These are phyloP conservation scores for Vararia minispora DNA, from an alignment of 768 basidiomycete species.

Conservation along the genomic window DNA sequence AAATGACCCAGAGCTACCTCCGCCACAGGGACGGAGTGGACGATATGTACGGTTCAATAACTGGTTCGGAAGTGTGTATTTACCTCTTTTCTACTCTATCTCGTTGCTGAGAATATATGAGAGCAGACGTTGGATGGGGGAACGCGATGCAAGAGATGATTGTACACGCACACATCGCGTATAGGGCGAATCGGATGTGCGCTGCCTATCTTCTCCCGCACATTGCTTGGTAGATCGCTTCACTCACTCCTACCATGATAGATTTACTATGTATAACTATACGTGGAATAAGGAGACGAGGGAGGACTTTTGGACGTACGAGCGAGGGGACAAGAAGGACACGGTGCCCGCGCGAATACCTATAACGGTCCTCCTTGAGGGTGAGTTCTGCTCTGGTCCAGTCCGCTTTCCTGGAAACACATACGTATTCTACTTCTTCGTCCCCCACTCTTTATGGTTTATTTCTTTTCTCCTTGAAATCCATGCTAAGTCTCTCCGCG, in stretches of 20 bases:
- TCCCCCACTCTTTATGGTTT: too few relatives aligned
- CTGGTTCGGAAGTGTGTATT: too few relatives aligned
- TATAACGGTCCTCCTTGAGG: slow-evolving; percentile 39
- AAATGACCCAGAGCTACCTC: slow-evolving; percentile 4
- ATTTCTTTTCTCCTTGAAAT: too few relatives aligned
- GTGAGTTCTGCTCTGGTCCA: too few relatives aligned
- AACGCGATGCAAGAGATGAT: slow-evolving; percentile 51
- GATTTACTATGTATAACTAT: slow-evolving; percentile 50
- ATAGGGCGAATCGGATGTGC: slow-evolving; percentile 35
- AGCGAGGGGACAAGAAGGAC: slow-evolving; percentile 38
- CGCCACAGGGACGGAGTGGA: slow-evolving; percentile 9
- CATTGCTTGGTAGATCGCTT: too few relatives aligned
- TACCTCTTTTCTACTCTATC: too few relatives aligned
- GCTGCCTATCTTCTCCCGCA: slow-evolving; percentile 19
- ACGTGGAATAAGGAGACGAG: slow-evolving; percentile 36
- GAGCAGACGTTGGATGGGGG: slow-evolving; percentile 48
- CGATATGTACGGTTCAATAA: slow-evolving; percentile 8
- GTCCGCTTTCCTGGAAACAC: too few relatives aligned
- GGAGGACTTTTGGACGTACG: slow-evolving; percentile 28
- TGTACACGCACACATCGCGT: slow-evolving; percentile 38
- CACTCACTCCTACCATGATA: too few relatives aligned
- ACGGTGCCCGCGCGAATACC: slow-evolving; percentile 47
- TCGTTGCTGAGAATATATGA: too few relatives aligned
- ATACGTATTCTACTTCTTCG: too few relatives aligned
- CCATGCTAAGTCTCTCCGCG: too few relatives aligned